These are phyloP conservation scores for Psilocybe subaeruginosa DNA, from an alignment of 768 basidiomycete species.

Conservation along the genomic window DNA sequence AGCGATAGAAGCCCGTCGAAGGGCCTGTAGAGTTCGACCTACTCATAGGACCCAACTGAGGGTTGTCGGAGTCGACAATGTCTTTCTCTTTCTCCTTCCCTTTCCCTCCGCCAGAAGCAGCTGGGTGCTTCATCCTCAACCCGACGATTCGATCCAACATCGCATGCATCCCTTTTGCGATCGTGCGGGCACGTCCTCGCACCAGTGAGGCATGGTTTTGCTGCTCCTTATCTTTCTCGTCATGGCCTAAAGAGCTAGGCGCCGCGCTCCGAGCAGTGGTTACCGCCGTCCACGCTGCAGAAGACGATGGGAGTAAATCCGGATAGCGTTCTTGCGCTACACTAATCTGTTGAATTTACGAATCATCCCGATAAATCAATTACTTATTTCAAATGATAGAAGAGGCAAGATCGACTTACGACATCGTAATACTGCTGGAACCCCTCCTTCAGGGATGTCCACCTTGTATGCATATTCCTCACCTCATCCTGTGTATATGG, in stretches of 20 bases:
- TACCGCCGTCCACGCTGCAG: slow-evolving; percentile 30
- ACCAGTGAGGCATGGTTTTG: neutral
- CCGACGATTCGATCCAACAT: neutral
- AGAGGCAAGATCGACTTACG: slow-evolving; percentile 18
- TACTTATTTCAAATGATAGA: neutral
- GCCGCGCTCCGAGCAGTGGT: slow-evolving; percentile 16
- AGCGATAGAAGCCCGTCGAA: neutral
- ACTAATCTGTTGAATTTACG: slow-evolving; percentile 24
- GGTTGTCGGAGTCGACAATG: neutral
- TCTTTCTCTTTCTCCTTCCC: neutral
- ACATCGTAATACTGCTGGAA: slow-evolving; percentile 31
- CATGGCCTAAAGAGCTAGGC: neutral
- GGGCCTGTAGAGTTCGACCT: neutral
- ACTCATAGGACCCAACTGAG: neutral
- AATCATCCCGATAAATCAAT: neutral
- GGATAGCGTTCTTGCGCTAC: slow-evolving; percentile 29
- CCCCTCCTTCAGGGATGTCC: slow-evolving; percentile 25
- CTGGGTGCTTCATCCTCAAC: neutral
- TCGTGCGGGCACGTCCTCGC: neutral
- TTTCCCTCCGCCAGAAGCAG: neutral
- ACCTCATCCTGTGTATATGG: slow-evolving; percentile 2
- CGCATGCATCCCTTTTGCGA: neutral
- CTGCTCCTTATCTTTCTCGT: neutral
- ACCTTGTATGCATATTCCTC: slow-evolving; percentile 17
- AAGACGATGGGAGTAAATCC: slow-evolving; percentile 27